These are phyloP conservation scores for Candida silvatica DNA, from an alignment of 805 yeast genomes.

Conservation along the genomic window DNA sequence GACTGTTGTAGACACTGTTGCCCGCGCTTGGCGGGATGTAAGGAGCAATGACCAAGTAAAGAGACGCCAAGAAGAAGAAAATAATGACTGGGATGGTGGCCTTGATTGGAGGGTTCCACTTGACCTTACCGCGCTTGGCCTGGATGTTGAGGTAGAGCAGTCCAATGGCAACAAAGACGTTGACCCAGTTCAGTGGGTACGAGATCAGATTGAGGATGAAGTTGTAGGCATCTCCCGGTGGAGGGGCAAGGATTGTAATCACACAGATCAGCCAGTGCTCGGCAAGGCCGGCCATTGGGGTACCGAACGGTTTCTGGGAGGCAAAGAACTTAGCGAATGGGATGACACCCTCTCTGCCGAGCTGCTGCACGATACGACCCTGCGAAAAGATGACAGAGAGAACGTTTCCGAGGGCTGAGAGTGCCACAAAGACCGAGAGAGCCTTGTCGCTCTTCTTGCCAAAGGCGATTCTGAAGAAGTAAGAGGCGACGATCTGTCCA, in stretches of 20 bases:
- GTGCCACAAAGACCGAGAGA: conserved; percentile 69
- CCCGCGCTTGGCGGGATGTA: conserved; percentile 65
- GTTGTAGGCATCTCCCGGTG: conserved; percentile 82
- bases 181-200: conserved; percentile 73
- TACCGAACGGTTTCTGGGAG: conserved; percentile 58
- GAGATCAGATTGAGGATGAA: conserved; percentile 72
- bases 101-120: conserved; percentile 67
- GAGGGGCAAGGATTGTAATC: conserved; percentile 67
- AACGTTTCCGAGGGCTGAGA: conserved; percentile 76
- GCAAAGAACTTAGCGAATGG: conserved; percentile 72
- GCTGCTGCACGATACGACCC: conserved; percentile 71
- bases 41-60: conserved; percentile 69
- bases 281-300: conserved; percentile 65
- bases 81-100: conserved; percentile 55
- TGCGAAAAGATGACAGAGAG: conserved; percentile 74
- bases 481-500: conserved; percentile 67
- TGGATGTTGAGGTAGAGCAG: conserved; percentile 47
- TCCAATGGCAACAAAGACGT: conserved; percentile 26
- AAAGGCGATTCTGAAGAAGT: conserved; percentile 66
- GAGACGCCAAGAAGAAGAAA: conserved; percentile 57
- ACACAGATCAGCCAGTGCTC: conserved; percentile 75
- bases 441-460: conserved; percentile 57
- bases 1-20: conserved; percentile 55
- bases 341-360: conserved; percentile 71
- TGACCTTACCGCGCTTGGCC: conserved; percentile 36